Conservation (phyloP, 441 rosid species). For the Gossypium gossypioides region DNA sequence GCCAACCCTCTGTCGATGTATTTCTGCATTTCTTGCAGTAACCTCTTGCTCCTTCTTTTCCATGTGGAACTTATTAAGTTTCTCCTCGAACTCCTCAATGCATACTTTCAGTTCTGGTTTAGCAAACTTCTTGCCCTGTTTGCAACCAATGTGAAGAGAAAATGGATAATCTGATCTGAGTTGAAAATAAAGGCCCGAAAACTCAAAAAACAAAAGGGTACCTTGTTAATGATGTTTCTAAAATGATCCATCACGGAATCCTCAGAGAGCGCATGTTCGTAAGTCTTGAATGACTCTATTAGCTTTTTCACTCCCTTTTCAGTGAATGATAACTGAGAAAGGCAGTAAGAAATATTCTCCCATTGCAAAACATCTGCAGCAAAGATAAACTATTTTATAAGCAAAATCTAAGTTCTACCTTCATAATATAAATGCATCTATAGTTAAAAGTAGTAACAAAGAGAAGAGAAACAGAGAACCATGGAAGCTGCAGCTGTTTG, state of each 20-base stretch:
- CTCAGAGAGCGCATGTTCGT: constrained; percentile 73
- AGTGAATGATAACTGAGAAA: constrained; percentile 82
- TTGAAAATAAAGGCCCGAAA: background rate
- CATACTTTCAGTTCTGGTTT: constrained; percentile 84
- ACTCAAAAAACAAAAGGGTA: constrained; percentile 17
- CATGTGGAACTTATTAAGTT: constrained; percentile 68
- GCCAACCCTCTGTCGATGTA: constrained; percentile 57
- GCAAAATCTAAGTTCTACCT: background rate
- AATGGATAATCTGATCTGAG: background rate
- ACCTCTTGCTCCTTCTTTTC: constrained; percentile 95
- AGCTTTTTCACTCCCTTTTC: constrained; percentile 93
- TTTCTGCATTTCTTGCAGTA: constrained; percentile 80
- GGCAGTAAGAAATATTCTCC: constrained; percentile 91
- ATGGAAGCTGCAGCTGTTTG: background rate
- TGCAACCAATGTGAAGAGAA: constrained; percentile 10
- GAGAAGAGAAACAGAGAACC: background rate
- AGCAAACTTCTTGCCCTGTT: constrained; percentile 89
- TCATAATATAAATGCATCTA: background rate
- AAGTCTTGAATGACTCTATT: constrained; percentile 73
- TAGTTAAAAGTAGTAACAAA: background rate
- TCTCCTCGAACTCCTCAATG: constrained; percentile 96
- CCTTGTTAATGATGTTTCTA: constrained; percentile 87
- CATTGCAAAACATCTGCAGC: constrained; percentile 79
- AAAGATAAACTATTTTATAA: constrained; percentile 10
- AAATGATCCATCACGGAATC: constrained; percentile 82